Evolutionary conservation across 352 stramenopile genomes (phyloP).

Genomic region (Phytophthora constricta): DNA sequence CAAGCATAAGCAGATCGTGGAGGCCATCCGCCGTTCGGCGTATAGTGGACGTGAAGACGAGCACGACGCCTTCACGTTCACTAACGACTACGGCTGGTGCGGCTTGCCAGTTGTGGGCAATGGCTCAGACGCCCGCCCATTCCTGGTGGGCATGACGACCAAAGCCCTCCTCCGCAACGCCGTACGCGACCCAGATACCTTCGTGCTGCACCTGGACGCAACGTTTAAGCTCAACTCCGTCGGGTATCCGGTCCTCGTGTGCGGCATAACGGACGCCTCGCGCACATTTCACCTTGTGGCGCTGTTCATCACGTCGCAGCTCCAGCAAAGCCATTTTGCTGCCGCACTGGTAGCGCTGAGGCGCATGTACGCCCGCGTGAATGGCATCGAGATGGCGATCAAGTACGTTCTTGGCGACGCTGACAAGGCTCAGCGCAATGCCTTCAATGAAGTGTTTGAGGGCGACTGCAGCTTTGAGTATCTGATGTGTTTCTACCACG

Average conservation of each 20-base stretch:
- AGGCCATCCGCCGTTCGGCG: not conserved
- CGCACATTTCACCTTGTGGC: slow-evolving; percentile 1
- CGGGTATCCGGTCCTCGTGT: slow-evolving; percentile 7
- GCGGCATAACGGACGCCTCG: not conserved
- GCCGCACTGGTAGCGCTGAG: not conserved
- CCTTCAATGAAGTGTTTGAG: not conserved
- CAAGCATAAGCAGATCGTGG: slow-evolving; percentile 1
- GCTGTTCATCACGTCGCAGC: slow-evolving; percentile 8
- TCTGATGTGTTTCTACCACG: slow-evolving; percentile 37
- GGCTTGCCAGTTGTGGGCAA: not conserved
- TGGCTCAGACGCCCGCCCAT: not conserved
- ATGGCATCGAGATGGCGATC: not conserved
- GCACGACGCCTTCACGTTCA: slow-evolving; percentile 14
- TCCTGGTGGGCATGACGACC: slow-evolving; percentile 7
- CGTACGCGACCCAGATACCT: not conserved
- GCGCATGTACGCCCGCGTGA: not conserved
- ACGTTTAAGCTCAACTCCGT: slow-evolving; percentile 13
- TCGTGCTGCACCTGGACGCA: not conserved
- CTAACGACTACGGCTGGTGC: not conserved
- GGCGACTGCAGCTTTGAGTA: not conserved
- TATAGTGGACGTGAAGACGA: slow-evolving; percentile 18
- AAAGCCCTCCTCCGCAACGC: slow-evolving; percentile 2
- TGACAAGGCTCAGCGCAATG: slow-evolving; percentile 3
- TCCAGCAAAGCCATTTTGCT: not conserved
- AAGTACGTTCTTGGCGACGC: slow-evolving; percentile 8